Percentiles rank a stretch among this genome's conserved stretches.
These are phyloP conservation scores for Rosa lucieae DNA, from an alignment of 306 rosid species.

Conservation along the genomic window DNA sequence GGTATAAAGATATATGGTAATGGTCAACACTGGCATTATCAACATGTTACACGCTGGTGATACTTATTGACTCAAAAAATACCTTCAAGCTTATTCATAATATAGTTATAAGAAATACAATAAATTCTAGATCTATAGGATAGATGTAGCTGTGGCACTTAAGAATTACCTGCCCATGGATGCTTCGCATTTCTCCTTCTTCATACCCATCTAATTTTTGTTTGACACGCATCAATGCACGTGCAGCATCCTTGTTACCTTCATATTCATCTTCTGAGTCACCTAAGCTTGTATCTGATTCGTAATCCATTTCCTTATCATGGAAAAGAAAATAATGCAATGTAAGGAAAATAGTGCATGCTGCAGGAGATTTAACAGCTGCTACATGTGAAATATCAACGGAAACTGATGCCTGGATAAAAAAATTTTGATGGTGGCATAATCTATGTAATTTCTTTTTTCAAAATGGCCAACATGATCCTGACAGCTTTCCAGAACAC, in stretches of 20 bases:
- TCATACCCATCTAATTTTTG: slow-evolving; percentile 94
- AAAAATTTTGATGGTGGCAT: neutral
- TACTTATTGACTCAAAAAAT: neutral
- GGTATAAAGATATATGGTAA: no score
- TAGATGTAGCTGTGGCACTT: neutral
- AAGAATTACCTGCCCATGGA: slow-evolving; percentile 77
- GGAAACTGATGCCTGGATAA: neutral
- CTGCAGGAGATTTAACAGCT: neutral
- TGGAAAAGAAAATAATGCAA: slow-evolving; percentile 19
- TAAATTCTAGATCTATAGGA: neutral
- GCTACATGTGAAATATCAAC: slow-evolving; percentile 7
- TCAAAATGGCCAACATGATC: neutral
- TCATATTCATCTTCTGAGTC: slow-evolving; percentile 66
- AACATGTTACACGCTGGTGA: neutral
- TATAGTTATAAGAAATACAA: neutral
- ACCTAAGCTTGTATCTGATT: slow-evolving; percentile 62
- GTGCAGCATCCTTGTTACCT: slow-evolving; percentile 96
- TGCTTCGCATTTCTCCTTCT: slow-evolving; percentile 92
- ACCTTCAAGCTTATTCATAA: neutral
- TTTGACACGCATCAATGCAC: slow-evolving; percentile 88
- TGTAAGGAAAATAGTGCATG: neutral
- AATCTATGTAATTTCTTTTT: neutral
- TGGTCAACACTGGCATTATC: neutral
- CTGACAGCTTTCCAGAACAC: neutral
- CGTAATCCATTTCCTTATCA: slow-evolving; percentile 77